phyloP scores from a whole-genome alignment of 495 filamentous ascomycete species.

The Letharia lupina region DNA sequence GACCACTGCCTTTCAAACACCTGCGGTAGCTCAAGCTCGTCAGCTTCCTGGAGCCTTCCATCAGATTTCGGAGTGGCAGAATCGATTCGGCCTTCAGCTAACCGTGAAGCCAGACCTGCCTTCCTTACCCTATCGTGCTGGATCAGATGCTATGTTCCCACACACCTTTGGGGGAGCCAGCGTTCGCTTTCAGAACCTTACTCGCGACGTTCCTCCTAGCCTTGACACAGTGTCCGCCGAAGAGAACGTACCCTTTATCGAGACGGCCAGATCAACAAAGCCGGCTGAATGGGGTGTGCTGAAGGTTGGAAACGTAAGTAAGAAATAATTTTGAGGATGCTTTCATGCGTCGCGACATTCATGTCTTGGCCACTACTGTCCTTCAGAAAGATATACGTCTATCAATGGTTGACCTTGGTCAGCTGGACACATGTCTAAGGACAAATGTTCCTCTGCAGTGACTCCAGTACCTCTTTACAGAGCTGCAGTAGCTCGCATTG shows the following conservation, averaged over 20 bases:
- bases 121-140: slow-evolving; percentile 21
- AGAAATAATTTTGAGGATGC: background rate
- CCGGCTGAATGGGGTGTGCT: slow-evolving; percentile 36
- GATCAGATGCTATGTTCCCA: slow-evolving; percentile 25
- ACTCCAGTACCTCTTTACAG: background rate
- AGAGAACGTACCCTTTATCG: slow-evolving; percentile 21
- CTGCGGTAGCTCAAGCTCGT: slow-evolving; percentile 1
- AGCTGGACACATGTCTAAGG: background rate
- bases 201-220: slow-evolving; percentile 15
- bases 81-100: slow-evolving; percentile 11
- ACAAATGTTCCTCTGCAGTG: background rate
- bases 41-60: background rate
- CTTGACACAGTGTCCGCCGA: slow-evolving; percentile 2
- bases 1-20: slow-evolving; percentile 2
- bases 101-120: slow-evolving; percentile 15
- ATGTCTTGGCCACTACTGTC: background rate
- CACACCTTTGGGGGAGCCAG: slow-evolving; percentile 13
- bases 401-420: background rate
- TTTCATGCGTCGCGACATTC: background rate
- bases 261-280: slow-evolving; percentile 19
- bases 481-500: background rate
- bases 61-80: slow-evolving; percentile 17
- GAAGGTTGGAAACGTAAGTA: slow-evolving; percentile 41
- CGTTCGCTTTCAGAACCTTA: slow-evolving; percentile 20
- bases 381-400: background rate